Evolutionary conservation across 768 basidiomycete genomes (phyloP), one percentile per base, ranked within the genome.

Genomic region (Lanmaoa pseudosensibilis): DNA sequence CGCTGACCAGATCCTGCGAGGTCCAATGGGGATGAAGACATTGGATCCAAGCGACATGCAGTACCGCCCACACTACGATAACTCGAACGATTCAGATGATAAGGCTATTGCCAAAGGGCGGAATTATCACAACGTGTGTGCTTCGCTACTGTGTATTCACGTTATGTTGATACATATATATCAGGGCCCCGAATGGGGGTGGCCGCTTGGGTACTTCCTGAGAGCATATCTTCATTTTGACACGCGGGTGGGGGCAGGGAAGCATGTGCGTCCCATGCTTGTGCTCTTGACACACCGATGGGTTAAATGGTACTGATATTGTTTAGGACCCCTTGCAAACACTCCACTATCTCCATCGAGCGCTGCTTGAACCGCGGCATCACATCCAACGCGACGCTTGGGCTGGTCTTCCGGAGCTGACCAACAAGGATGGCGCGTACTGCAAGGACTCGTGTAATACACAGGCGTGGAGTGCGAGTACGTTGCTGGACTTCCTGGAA

Each of bases 401-500:
- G 97, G 85, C 88, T 51, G 97, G 97, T 25, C 75, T 99, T 23
- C 97, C 97, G 0, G 97, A 98, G 72, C 74, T 94, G 60, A 95
- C 93, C 56, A 94, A 96, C 71, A 83, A 83, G 68, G 82, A 94
- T 59, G 96, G 95, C 12, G 75, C 77, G 38, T 85, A 84, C 73
- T 98, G 96, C 69, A 71, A 72, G 50, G 95, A 98, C 72, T 94
- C 93, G 45, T 98, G 96, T 69, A 78, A 81, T 45, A 94, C 97
- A 27, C 97, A 98, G 69, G 97, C 96, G 5, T 98, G 96, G 97
- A 94, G 92, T 66, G 85, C 92, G 45, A 94, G 92, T 71, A 96
- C 93, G 23, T 72, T 98, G 60, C 77, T 98, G 27, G 95, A 97
- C 75, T 90, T 95, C 70, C 72, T 97, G 49, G 85, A 94, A 63